Evolutionary conservation across 2,329 filamentous ascomycete species (phyloP).

Genomic region (Clonostachys rhizophaga): DNA sequence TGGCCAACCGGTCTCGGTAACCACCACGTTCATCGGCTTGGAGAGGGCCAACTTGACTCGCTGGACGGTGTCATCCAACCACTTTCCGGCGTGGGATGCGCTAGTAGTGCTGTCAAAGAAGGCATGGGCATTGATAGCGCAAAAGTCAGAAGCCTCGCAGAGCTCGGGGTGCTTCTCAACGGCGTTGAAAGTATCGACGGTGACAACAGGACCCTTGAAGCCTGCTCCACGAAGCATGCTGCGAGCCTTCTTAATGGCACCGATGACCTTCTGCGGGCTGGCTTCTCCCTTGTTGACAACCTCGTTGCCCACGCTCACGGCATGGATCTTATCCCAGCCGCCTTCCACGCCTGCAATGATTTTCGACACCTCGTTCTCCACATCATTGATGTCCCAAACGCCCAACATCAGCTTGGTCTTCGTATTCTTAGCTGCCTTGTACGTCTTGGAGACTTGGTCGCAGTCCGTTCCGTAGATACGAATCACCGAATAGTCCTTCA

Average conservation of each 20-base stretch:
- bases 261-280: slow-evolving; percentile 47
- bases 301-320: slow-evolving; percentile 78
- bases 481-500: slow-evolving; percentile 54
- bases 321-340: slow-evolving; percentile 66
- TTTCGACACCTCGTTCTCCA: slow-evolving; percentile 50
- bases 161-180: slow-evolving; percentile 63
- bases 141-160: slow-evolving; percentile 72
- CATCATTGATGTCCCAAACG: slow-evolving; percentile 58
- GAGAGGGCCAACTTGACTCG: slow-evolving; percentile 34
- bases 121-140: slow-evolving; percentile 76
- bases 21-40: slow-evolving; percentile 56
- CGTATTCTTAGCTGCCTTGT: slow-evolving; percentile 58
- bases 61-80: slow-evolving; percentile 53
- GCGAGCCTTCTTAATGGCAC: slow-evolving; percentile 54
- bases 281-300: slow-evolving; percentile 61
- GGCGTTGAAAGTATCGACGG: slow-evolving; percentile 74
- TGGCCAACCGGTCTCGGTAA: slow-evolving; percentile 86
- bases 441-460: slow-evolving; percentile 60
- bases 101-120: slow-evolving; percentile 69
- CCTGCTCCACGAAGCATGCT: slow-evolving; percentile 53
- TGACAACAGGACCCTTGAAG: slow-evolving; percentile 69
- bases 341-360: slow-evolving; percentile 55
- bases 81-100: slow-evolving; percentile 60
- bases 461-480: slow-evolving; percentile 82
- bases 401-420: slow-evolving; percentile 71